Evolutionary conservation across 805 yeast genomes (phyloP).

Genomic region (Starmera dryadoides): DNA sequence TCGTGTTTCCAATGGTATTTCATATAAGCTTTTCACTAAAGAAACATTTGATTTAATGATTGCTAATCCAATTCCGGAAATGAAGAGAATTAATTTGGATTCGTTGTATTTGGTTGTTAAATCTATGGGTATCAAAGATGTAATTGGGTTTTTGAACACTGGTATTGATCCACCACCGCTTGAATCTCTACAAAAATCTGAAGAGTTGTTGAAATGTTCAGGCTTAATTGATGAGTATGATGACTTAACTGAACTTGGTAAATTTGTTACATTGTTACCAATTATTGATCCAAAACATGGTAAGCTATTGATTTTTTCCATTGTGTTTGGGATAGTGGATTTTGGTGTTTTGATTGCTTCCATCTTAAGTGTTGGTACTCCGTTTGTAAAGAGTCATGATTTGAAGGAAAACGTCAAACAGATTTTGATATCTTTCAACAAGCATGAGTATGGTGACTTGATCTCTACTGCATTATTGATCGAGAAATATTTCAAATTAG

Average conservation of each 20-base stretch:
- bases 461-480: constrained; percentile 58
- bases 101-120: constrained; percentile 78
- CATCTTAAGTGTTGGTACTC: constrained; percentile 63
- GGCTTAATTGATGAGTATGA: constrained; percentile 58
- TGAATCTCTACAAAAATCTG: constrained; percentile 30
- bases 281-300: constrained; percentile 79
- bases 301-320: constrained; percentile 70
- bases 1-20: constrained; percentile 76
- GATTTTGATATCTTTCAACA: constrained; percentile 23
- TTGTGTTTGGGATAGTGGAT: constrained; percentile 78
- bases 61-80: constrained; percentile 81
- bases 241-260: constrained; percentile 69
- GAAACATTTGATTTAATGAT: constrained; percentile 56
- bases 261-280: constrained; percentile 73
- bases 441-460: constrained; percentile 63
- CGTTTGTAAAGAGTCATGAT: constrained; percentile 59
- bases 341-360: constrained; percentile 77
- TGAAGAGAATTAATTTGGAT: constrained; percentile 75
- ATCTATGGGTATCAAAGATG: constrained; percentile 79
- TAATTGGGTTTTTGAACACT: constrained; percentile 54
- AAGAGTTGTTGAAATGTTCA: constrained; percentile 46
- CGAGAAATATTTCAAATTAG: constrained; percentile 37
- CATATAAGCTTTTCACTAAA: constrained; percentile 72
- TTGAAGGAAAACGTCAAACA: constrained; percentile 56
- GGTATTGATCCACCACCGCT: constrained; percentile 80